A percentile compares a stretch with the other conserved stretches of the same genome.
Conservation (phyloP, 345 rosid species). For the Arabis alpina region DNA sequence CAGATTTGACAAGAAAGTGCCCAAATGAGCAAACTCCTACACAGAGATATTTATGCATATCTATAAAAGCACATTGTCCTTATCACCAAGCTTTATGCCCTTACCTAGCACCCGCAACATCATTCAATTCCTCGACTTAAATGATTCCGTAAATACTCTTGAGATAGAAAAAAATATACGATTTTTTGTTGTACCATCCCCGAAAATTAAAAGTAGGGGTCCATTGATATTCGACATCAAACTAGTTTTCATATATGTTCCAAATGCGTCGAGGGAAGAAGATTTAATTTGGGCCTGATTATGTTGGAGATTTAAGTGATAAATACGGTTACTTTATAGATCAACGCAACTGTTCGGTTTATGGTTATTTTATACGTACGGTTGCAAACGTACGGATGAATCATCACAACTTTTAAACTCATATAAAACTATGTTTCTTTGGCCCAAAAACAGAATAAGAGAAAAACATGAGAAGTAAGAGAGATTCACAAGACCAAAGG, state of each 20-base stretch:
- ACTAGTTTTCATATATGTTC: not conserved
- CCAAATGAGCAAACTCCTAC: constrained; percentile 21
- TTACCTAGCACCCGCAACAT: constrained; percentile 35
- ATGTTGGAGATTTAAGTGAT: no score
- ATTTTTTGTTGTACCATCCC: not conserved
- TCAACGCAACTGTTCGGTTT: no score
- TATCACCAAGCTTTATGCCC: constrained; percentile 32
- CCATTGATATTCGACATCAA: not conserved
- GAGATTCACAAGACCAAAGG: no score
- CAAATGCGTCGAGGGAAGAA: not conserved
- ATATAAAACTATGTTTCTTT: no score
- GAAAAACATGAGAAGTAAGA: no score
- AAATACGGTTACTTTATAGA: no score
- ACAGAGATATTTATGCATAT: constrained; percentile 1
- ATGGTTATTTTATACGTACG: no score
- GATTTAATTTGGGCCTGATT: constrained; percentile 8
- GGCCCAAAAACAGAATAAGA: no score
- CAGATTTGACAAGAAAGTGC: constrained; percentile 36
- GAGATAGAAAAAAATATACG: not conserved
- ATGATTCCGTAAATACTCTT: constrained; percentile 3
- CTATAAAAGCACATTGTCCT: constrained; percentile 32
- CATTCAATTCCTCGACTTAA: constrained; percentile 23
- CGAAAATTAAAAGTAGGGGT: not conserved
- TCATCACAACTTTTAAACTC: no score
- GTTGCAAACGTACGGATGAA: no score